Conservation (phyloP, 805 yeast genomes). For the Alloascoidea hylecoeti region DNA sequence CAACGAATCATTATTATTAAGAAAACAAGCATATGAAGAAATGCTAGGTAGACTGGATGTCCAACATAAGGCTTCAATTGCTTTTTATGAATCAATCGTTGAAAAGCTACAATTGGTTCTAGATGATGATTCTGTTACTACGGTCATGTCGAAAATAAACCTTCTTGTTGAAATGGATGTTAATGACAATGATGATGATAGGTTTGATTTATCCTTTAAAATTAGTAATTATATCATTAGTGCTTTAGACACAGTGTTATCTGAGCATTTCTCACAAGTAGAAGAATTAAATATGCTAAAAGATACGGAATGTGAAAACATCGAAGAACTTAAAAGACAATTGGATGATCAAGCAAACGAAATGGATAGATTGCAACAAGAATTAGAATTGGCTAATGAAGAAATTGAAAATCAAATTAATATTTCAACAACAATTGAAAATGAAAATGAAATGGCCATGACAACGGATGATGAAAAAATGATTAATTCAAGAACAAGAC, state of each 20-base stretch:
- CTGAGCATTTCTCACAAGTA: not conserved
- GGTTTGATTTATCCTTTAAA: not conserved
- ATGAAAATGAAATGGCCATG: no score
- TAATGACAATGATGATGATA: not conserved
- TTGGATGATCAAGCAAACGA: no score
- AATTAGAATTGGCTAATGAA: no score
- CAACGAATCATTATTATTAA: not conserved
- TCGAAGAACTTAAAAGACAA: no score
- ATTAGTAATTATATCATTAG: not conserved
- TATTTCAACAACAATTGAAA: no score
- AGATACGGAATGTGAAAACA: not conserved
- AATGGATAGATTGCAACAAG: no score
- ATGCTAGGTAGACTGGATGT: conserved; percentile 1
- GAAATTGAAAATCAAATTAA: no score
- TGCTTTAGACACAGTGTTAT: not conserved
- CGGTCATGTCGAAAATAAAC: not conserved
- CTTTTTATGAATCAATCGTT: not conserved
- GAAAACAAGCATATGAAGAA: not conserved
- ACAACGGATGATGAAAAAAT: no score
- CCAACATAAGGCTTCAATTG: not conserved
- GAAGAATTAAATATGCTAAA: not conserved
- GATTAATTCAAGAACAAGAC: no score
- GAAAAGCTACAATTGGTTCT: not conserved
- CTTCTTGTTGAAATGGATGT: not conserved
- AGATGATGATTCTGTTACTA: not conserved